Base-by-base conservation (phyloP, 495 filamentous ascomycete species). In the Xylaria curta region DNA sequence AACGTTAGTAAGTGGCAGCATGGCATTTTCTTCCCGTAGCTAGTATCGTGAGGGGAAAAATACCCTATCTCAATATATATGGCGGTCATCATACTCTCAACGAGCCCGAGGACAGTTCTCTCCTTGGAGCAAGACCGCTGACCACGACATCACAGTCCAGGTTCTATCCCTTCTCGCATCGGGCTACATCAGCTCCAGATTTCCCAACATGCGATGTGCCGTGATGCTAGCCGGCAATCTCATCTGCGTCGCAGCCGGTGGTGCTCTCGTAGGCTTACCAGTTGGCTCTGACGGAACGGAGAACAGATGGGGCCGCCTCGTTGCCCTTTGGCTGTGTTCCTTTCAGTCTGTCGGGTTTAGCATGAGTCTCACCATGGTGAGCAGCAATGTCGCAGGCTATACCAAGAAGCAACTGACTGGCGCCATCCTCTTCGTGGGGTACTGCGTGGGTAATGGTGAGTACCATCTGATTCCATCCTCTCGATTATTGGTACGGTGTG, bases 331-430 rank as follows among this genome's bases (percentile, higher is more conserved):
- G 79, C 60, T 80, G 3, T 79, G 76, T 67, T 79, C 81, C 6
- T 83, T 82, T 49, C 74, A 80, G 40, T 81, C 78, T 6, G 75
- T 85, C 6, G 84, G 84, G 0, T 85, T 85, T 68, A 81, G 78
- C 51, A 76, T 85, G 60, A 81, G 78, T 71, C 63, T 86, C 79
- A 79, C 79, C 3, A 78, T 81, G 76, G 79, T 81, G 13, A 81
- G 79, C 63, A 78, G 79, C 6, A 89, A 89, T 70, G 82, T 89
- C 49, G 86, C 86, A 0, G 87, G 87, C 3, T 87, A 86, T 63
- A 89, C 86, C 0, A 89, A 89, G 79, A 89, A 89, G 71, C 83
- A 84, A 67, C 75, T 88, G 5, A 89, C 87, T 0, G 83, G 82
- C 28, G 86, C 86, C 4, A 75, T 83, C 28, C 62, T 89, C 13